Percentiles rank a stretch among this genome's conserved stretches.
Evolutionary conservation across 768 basidiomycete genomes (phyloP).

Genomic region (Fomitopsis serialis): DNA sequence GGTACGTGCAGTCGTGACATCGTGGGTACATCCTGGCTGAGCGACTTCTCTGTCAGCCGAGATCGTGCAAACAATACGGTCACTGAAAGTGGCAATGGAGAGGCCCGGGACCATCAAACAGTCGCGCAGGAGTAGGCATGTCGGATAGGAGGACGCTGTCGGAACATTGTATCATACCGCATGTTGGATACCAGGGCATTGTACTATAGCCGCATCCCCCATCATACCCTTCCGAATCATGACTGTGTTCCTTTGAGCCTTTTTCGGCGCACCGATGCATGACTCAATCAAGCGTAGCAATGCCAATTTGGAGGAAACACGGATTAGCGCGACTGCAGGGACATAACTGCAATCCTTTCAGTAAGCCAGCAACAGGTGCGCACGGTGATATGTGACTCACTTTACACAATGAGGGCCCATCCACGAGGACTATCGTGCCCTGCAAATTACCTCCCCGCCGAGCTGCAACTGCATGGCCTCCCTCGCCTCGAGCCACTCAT

Average conservation of each 20-base stretch:
- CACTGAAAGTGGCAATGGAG: slow-evolving; percentile 59
- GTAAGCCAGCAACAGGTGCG: too few relatives aligned
- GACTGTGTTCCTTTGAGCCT: too few relatives aligned
- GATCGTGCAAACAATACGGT: slow-evolving; percentile 70
- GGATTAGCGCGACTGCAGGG: too few relatives aligned
- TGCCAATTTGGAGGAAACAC: too few relatives aligned
- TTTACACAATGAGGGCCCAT: not conserved
- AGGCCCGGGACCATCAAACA: slow-evolving; percentile 59
- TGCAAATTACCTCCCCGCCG: slow-evolving; percentile 83
- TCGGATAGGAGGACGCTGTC: slow-evolving; percentile 10
- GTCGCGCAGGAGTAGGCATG: slow-evolving; percentile 59
- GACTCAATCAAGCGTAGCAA: too few relatives aligned
- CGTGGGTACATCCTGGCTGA: not conserved
- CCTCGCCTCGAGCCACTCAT: slow-evolving; percentile 88
- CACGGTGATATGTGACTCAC: not conserved
- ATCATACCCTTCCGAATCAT: too few relatives aligned
- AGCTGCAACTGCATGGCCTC: slow-evolving; percentile 80
- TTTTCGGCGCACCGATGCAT: too few relatives aligned
- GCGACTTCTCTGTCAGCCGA: slow-evolving; percentile 40
- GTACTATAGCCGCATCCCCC: too few relatives aligned
- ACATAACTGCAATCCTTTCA: too few relatives aligned
- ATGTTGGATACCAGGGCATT: too few relatives aligned
- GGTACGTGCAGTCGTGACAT: slow-evolving; percentile 40
- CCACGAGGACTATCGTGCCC: slow-evolving; percentile 44
- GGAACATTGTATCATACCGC: too few relatives aligned